Evolutionary conservation across 177 flowering plant species (phyloP).

Genomic region (Vitis hybrid): DNA sequence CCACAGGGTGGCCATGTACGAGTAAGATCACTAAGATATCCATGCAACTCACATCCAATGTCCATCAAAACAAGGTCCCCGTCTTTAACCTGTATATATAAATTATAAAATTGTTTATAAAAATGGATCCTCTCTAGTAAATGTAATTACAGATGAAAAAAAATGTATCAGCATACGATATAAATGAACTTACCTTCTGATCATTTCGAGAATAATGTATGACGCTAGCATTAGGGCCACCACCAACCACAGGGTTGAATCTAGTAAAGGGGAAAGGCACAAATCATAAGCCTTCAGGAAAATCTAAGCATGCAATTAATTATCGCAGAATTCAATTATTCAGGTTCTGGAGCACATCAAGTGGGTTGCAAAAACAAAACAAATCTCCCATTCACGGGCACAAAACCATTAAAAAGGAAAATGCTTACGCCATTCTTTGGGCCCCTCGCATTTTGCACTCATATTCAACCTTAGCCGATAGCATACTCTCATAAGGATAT

Average conservation of each 20-base stretch:
- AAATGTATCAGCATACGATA: neutral
- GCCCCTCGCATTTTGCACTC: constrained; percentile 97
- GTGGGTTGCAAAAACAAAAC: neutral
- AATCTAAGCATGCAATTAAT: neutral
- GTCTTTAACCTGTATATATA: constrained; percentile 53
- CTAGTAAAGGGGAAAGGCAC: constrained; percentile 33
- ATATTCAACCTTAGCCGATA: constrained; percentile 86
- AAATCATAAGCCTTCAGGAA: constrained; percentile 5
- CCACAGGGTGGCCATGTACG: constrained; percentile 98
- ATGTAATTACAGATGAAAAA: neutral
- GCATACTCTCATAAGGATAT: constrained; percentile 66
- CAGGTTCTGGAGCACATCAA: neutral
- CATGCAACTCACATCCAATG: constrained; percentile 91
- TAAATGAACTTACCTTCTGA: constrained; percentile 53
- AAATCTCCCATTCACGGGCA: neutral
- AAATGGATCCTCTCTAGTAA: neutral
- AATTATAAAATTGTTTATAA: constrained; percentile 1
- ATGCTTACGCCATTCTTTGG: constrained; percentile 94
- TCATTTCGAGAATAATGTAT: constrained; percentile 97
- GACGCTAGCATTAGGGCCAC: constrained; percentile 88
- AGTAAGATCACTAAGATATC: constrained; percentile 93
- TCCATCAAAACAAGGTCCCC: constrained; percentile 94
- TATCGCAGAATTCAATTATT: neutral
- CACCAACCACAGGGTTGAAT: constrained; percentile 98
- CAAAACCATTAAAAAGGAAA: constrained; percentile 6